Base-by-base conservation (phyloP, 1,139 yeast species). In the Hansenula anomala region DNA sequence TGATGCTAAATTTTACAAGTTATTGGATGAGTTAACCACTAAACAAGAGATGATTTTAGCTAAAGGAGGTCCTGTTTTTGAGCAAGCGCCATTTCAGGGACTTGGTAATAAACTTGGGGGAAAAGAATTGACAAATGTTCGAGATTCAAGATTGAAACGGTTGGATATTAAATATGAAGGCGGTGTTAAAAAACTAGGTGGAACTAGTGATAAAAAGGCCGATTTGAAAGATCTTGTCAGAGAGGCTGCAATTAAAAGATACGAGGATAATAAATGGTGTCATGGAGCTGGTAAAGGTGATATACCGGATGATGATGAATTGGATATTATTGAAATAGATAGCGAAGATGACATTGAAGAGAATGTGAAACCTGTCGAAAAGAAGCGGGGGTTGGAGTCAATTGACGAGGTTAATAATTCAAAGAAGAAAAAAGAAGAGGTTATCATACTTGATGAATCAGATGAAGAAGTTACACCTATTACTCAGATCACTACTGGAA, bases 181-280 rank as follows among this genome's bases (percentile, higher is more conserved):
- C 26, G 49, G 48, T 12, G 44, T 38, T 4, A 26, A 36, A 13
- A 47, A 40, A 22, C 35, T 49, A 13, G 55, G 55, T 8, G 47
- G 44, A 6, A 40, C 48, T 23, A 12, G 13, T 8, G 5, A 23
- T 4, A 11, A 23, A 8, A 4, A 10, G 11, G 13, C 13, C 11
- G 22, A 53, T 17, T 59, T 69, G 6, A 62, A 77, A 36, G 75
- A 69, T 28, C 62, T 80, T 48, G 76, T 81, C 34, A 64, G 79
- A 6, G 70, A 68, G 41, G 95, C 96, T 2, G 86, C 94, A 0
- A 80, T 80, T 44, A 61, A 84, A 45, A 63, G 96, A 40, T 61
- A 66, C 2, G 55, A 52, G 6, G 70, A 64, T 36, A 58, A 59
- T 55, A 32, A 54, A 59, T 31, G 55, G 61, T 30, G 61, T 43